Evolutionary conservation across 2,329 filamentous ascomycete species (phyloP).

Genomic region (Stemphylium beticola): DNA sequence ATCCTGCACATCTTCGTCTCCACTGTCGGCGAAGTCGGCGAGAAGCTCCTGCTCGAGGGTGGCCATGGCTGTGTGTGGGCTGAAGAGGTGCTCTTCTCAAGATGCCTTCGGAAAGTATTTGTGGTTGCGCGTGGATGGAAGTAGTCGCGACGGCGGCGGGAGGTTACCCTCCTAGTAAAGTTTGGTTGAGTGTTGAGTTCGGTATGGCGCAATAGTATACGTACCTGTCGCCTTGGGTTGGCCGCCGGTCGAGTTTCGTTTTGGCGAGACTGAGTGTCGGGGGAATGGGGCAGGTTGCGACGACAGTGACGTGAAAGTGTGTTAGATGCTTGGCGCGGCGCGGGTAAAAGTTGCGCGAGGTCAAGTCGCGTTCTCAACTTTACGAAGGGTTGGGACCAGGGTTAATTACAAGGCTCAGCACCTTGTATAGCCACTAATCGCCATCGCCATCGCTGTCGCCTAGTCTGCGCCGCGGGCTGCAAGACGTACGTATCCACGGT

Average conservation of each 20-base stretch:
- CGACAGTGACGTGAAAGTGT: slow-evolving; percentile 21
- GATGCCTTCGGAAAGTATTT: background rate
- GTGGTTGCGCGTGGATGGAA: background rate
- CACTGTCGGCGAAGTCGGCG: slow-evolving; percentile 87
- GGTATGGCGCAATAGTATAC: slow-evolving; percentile 20
- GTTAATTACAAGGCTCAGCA: slow-evolving; percentile 1
- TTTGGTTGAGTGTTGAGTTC: slow-evolving; percentile 28
- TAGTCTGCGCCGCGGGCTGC: background rate
- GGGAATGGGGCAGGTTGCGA: slow-evolving; percentile 9
- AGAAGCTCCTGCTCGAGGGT: slow-evolving; percentile 91
- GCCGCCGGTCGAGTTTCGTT: slow-evolving; percentile 17
- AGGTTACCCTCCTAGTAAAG: slow-evolving; percentile 30
- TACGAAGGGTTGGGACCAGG: background rate
- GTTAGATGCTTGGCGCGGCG: slow-evolving; percentile 26
- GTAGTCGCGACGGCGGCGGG: slow-evolving; percentile 27
- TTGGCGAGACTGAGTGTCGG: slow-evolving; percentile 8
- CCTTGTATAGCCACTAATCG: background rate
- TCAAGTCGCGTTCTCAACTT: slow-evolving; percentile 10
- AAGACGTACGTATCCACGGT: background rate
- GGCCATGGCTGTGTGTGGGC: slow-evolving; percentile 63
- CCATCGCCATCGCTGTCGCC: background rate
- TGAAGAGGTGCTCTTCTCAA: background rate
- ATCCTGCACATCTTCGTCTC: slow-evolving; percentile 58
- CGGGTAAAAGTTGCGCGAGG: slow-evolving; percentile 23
- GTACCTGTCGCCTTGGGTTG: slow-evolving; percentile 26